Percentiles rank a stretch among this genome's conserved stretches.
These are phyloP conservation scores for Camelina laxa DNA, from an alignment of 345 rosid genomes.

Conservation along the genomic window DNA sequence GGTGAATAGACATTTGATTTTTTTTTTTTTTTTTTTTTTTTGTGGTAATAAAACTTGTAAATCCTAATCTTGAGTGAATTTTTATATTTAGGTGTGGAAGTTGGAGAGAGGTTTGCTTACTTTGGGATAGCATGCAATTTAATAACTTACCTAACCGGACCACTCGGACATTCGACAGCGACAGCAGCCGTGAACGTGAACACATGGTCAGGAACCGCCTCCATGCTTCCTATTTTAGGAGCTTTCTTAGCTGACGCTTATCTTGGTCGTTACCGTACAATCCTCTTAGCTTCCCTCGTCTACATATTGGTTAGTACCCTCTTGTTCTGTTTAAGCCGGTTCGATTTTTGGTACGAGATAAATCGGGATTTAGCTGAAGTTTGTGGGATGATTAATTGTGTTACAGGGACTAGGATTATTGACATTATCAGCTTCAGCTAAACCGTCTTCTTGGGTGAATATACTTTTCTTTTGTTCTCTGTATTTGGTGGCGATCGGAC, in stretches of 20 bases:
- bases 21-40: not conserved
- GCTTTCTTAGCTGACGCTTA: slow-evolving; percentile 58
- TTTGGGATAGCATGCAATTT: slow-evolving; percentile 52
- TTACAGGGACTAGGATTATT: slow-evolving; percentile 63
- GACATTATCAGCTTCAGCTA: slow-evolving; percentile 60
- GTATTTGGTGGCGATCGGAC: slow-evolving; percentile 42
- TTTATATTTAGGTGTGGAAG: slow-evolving; percentile 47
- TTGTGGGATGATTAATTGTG: not conserved
- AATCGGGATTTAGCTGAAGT: slow-evolving; percentile 9
- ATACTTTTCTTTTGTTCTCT: slow-evolving; percentile 36
- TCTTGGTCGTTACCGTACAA: slow-evolving; percentile 61
- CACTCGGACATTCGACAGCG: slow-evolving; percentile 53
- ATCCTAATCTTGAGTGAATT: not conserved
- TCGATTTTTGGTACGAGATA: not conserved
- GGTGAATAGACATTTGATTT: slow-evolving; percentile 5
- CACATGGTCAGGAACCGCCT: slow-evolving; percentile 54
- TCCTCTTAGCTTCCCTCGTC: slow-evolving; percentile 47
- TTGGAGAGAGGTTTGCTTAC: slow-evolving; percentile 57
- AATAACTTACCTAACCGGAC: slow-evolving; percentile 54
- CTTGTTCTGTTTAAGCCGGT: not conserved
- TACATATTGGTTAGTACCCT: slow-evolving; percentile 44
- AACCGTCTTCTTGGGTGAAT: slow-evolving; percentile 45
- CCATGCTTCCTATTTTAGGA: slow-evolving; percentile 53
- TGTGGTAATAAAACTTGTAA: not conserved
- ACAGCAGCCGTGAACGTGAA: slow-evolving; percentile 56